phyloP scores from a whole-genome alignment of 2,329 filamentous ascomycete genomes.

The Elsinoe australis region DNA sequence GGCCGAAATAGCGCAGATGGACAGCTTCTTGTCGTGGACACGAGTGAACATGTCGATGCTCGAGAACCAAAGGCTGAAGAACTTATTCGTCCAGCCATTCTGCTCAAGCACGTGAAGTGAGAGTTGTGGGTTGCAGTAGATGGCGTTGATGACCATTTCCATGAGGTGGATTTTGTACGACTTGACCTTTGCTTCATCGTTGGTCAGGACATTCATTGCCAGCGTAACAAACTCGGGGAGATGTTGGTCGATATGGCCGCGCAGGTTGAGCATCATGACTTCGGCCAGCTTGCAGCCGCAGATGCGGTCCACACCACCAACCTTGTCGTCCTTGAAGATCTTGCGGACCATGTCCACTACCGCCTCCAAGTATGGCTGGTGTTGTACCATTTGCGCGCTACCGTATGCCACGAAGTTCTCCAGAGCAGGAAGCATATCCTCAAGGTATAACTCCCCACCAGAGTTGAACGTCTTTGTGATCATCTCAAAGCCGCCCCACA shows the following conservation, averaged over 20 bases:
- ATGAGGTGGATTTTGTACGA: constrained; percentile 92
- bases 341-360: constrained; percentile 90
- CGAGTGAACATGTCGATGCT: constrained; percentile 88
- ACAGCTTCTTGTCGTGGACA: constrained; percentile 98
- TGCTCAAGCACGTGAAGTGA: constrained; percentile 80
- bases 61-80: constrained; percentile 97
- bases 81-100: constrained; percentile 95
- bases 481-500: constrained; percentile 98
- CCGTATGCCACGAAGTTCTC: constrained; percentile 98
- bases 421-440: constrained; percentile 95
- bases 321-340: constrained; percentile 87
- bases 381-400: constrained; percentile 68
- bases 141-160: constrained; percentile 97
- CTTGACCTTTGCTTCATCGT: constrained; percentile 75
- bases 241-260: constrained; percentile 79
- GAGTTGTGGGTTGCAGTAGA: constrained; percentile 91
- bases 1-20: constrained; percentile 84
- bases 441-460: constrained; percentile 90
- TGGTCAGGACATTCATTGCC: constrained; percentile 73
- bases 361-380: constrained; percentile 77
- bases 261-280: constrained; percentile 91
- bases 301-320: constrained; percentile 87
- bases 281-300: constrained; percentile 97
- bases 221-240: constrained; percentile 82
- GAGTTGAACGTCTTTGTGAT: constrained; percentile 97